Conservation (phyloP, 805 yeast species). For the Metschnikowia gruessii region DNA sequence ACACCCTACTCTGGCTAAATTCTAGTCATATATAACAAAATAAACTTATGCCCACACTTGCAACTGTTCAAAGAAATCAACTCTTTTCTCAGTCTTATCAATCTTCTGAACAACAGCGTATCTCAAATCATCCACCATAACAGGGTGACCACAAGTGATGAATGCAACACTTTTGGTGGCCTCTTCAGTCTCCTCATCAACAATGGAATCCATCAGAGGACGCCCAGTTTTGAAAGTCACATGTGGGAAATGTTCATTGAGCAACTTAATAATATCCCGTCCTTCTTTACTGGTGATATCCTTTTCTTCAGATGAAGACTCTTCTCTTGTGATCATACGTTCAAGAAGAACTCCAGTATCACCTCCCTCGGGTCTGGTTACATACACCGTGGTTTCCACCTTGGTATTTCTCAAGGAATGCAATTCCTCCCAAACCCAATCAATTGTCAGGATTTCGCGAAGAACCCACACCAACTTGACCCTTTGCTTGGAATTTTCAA, state of each 20-base stretch:
- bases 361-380: conserved; percentile 12
- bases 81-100: conserved; percentile 39
- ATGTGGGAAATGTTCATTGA: conserved; percentile 27
- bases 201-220: conserved; percentile 35
- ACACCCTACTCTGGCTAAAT: too few species aligned
- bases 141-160: conserved; percentile 60
- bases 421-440: conserved; percentile 40
- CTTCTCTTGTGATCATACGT: neutral
- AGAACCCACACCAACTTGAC: conserved; percentile 38
- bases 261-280: conserved; percentile 11
- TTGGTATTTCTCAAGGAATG: conserved; percentile 29
- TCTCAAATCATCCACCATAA: conserved; percentile 57
- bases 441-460: conserved; percentile 37
- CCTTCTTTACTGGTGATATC: neutral
- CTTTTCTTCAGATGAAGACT: conserved; percentile 4
- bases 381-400: conserved; percentile 40
- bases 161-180: conserved; percentile 44
- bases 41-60: conserved; percentile 62
- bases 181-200: conserved; percentile 35
- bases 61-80: conserved; percentile 72
- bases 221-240: conserved; percentile 46
- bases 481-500: conserved; percentile 12
- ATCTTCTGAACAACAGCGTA: conserved; percentile 43
- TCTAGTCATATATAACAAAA: too few species aligned
- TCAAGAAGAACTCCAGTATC: conserved; percentile 16